Percentiles rank a stretch among this genome's conserved stretches.
phyloP scores from a whole-genome alignment of 352 stramenopile species.

The Pythium chondricola region DNA sequence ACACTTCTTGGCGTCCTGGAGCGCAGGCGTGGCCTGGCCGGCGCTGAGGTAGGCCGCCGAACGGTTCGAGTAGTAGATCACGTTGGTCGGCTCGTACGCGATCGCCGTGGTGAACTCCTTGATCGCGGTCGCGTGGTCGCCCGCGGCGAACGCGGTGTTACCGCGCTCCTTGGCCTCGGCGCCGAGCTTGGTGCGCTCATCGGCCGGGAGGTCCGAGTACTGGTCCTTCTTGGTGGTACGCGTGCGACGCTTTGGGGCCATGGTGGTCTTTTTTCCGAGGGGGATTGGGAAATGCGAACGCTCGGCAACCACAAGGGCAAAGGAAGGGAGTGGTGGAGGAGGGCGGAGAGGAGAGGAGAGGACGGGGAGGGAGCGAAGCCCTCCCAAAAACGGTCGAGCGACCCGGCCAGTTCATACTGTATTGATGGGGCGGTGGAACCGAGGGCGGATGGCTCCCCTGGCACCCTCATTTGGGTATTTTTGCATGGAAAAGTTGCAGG shows the following conservation, averaged over 20 bases:
- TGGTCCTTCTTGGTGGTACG: conserved; percentile 83
- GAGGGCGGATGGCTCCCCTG: conserved; percentile 13
- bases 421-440: no score
- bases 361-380: background rate
- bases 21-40: conserved; percentile 68
- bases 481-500: conserved; percentile 5
- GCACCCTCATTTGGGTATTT: conserved; percentile 6
- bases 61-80: conserved; percentile 87
- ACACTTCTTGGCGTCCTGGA: conserved; percentile 84
- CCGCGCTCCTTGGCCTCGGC: conserved; percentile 83
- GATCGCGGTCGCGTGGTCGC: conserved; percentile 78
- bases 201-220: conserved; percentile 48
- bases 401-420: no score
- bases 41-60: conserved; percentile 81
- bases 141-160: conserved; percentile 71
- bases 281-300: conserved; percentile 33
- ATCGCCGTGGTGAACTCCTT: conserved; percentile 87
- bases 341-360: conserved; percentile 6
- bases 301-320: background rate
- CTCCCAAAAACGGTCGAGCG: background rate
- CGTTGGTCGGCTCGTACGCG: conserved; percentile 79
- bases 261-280: conserved; percentile 16
- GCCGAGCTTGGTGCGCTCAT: conserved; percentile 68
- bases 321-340: background rate
- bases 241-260: conserved; percentile 79